These are phyloP conservation scores for Tricholoma flavovirens DNA, from an alignment of 768 basidiomycete genomes.

Conservation along the genomic window DNA sequence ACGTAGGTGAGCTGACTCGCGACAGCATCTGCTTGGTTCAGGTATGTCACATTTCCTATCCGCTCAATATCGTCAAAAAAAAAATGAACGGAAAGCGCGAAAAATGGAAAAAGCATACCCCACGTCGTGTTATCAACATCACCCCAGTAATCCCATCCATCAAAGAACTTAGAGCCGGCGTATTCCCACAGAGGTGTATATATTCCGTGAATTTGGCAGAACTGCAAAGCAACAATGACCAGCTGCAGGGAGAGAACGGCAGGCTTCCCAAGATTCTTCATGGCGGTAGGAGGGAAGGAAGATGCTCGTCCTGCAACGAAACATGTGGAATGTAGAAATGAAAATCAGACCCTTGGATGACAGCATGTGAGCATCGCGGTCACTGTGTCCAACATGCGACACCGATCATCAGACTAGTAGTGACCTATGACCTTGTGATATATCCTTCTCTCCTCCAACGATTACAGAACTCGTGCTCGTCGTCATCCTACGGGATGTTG, in stretches of 20 bases:
- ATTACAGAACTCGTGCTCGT: neutral
- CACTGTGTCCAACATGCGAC: no score
- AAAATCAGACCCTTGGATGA: no score
- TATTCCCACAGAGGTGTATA: constrained; percentile 39
- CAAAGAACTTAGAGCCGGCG: constrained; percentile 41
- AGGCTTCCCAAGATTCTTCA: neutral
- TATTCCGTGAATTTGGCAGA: constrained; percentile 2
- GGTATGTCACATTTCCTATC: constrained; percentile 40
- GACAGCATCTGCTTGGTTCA: constrained; percentile 34
- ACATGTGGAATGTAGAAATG: no score
- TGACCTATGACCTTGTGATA: neutral
- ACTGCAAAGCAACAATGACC: neutral
- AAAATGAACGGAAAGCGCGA: neutral
- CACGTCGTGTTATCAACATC: constrained; percentile 38
- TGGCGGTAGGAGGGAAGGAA: constrained; percentile 2
- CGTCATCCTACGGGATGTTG: neutral
- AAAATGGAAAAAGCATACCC: constrained; percentile 14
- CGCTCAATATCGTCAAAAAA: neutral
- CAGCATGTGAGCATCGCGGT: no score
- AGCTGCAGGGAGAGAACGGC: neutral
- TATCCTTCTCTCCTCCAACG: no score
- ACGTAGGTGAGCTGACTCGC: constrained; percentile 45
- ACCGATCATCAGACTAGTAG: neutral
- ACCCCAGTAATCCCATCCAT: constrained; percentile 47
- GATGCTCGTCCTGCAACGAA: constrained; percentile 6